Evolutionary conservation across 1,284 basidiomycete genomes (phyloP).

Genomic region (Fomitopsis schrenkii): DNA sequence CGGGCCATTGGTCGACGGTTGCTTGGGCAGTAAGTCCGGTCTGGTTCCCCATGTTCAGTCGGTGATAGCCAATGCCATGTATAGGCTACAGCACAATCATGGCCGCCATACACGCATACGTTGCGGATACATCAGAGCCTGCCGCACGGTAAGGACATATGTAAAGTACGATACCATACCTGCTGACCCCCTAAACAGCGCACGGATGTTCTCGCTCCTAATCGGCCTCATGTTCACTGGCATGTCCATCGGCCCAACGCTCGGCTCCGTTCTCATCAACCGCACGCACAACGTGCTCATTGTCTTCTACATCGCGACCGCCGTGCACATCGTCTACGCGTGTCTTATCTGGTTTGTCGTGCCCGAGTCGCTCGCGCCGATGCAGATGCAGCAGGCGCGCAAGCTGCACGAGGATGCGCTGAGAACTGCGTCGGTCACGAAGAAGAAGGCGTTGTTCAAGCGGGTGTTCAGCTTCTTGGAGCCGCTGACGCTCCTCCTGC

Average conservation of each 20-base stretch:
- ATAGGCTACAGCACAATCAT: conserved; percentile 46
- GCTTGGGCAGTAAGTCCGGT: conserved; percentile 61
- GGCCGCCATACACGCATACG: conserved; percentile 58
- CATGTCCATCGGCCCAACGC: conserved; percentile 67
- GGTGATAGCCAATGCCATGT: not conserved
- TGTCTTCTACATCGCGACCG: conserved; percentile 66
- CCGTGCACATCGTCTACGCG: conserved; percentile 47
- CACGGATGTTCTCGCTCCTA: conserved; percentile 60
- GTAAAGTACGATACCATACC: not conserved
- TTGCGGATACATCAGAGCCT: conserved; percentile 55
- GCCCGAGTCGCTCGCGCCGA: conserved; percentile 69
- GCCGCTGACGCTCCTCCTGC: conserved; percentile 66
- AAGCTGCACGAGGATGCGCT: conserved; percentile 25
- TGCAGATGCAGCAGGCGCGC: conserved; percentile 33
- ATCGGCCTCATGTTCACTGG: conserved; percentile 64
- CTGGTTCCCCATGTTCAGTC: not conserved
- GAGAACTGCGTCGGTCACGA: not conserved
- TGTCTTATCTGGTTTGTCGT: conserved; percentile 55
- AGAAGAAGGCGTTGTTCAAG: conserved; percentile 23
- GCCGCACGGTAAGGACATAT: conserved; percentile 35
- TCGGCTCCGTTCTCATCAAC: conserved; percentile 65
- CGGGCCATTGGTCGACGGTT: conserved; percentile 72
- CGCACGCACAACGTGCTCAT: conserved; percentile 54
- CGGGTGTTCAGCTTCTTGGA: conserved; percentile 52
- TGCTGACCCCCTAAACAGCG: conserved; percentile 26